These are phyloP conservation scores for Chloranthus sessilifolius DNA, from an alignment of 164 flowering plant species.

Conservation along the genomic window DNA sequence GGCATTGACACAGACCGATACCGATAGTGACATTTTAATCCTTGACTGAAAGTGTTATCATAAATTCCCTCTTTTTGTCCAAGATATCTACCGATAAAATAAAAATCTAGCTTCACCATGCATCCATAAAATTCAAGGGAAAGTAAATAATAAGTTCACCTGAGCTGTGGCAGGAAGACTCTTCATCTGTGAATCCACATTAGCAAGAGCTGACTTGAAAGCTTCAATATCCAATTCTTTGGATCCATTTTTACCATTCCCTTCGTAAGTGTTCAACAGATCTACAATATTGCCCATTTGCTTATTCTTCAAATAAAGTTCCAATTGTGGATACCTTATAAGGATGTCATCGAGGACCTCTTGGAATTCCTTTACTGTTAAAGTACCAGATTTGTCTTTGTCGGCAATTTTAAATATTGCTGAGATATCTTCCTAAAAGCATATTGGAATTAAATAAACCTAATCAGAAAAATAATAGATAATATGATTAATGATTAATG, in stretches of 20 bases:
- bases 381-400: constrained; percentile 86
- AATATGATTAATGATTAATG: too few relatives aligned
- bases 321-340: constrained; percentile 86
- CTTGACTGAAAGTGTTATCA: too few relatives aligned
- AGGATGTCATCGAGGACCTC: constrained; percentile 63
- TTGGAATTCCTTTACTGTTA: constrained; percentile 72
- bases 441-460: neutral
- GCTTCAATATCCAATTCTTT: constrained; percentile 68
- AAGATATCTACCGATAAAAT: too few relatives aligned
- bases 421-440: constrained; percentile 71
- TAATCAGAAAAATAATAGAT: neutral
- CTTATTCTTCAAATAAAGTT: constrained; percentile 64
- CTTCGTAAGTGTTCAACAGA: constrained; percentile 53
- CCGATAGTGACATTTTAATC: too few relatives aligned
- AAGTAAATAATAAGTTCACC: too few relatives aligned
- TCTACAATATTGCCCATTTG: constrained; percentile 48
- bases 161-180: constrained; percentile 95
- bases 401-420: constrained; percentile 80
- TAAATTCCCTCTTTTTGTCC: too few relatives aligned
- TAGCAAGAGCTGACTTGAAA: constrained; percentile 63
- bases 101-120: too few relatives aligned
- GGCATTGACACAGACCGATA: too few relatives aligned
- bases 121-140: too few relatives aligned
- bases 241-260: constrained; percentile 40
- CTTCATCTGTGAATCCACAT: constrained; percentile 85